Evolutionary conservation across 2,329 filamentous ascomycete genomes (phyloP), one percentile per base, ranked within the genome.

Genomic region (Waltergamsia citrina): DNA sequence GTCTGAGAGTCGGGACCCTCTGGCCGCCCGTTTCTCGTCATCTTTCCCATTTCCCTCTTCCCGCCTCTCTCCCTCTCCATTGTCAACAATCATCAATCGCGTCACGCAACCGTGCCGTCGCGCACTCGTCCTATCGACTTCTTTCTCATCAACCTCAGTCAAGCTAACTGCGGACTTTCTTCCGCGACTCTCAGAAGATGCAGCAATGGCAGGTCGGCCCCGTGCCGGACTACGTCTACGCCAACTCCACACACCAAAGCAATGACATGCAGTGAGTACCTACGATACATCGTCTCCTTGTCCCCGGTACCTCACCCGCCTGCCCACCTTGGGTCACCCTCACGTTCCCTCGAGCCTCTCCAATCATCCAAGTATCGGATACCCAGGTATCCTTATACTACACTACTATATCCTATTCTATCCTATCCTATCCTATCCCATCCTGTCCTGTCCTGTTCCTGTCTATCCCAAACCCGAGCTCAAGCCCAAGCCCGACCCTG

Each of bases 191-290:
- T 43, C 41, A 72, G 68, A 67, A 57, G 59, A 74, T 74, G 70
- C 67, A 74, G 62, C 69, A 73, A 59, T 74, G 70, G 70, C 67
- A 73, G 57, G 67, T 74, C 55, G 68, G 69, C 59, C 69, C 69
- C 46, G 63, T 74, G 58, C 69, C 69, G 60, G 69, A 72, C 57
- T 71, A 72, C 60, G 63, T 73, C 48, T 72, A 70, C 59, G 58
- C 64, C 53, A 68, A 65, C 57, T 60, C 61, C 56, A 60, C 66
- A 48, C 67, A 69, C 49, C 67, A 67, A 50, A 60, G 64, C 45
- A 69, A 65, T 59, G 67, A 71, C 44, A 68, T 73, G 55, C 69
- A 73, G 70, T 74, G 62, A 74, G 71, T 41, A 26, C 34, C 29
- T 20, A 35, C 33, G 33, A 35, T 74, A 63, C 52, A 52, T 56